A percentile compares a stretch with the other conserved stretches of the same genome.
Conservation (phyloP, 2,329 filamentous ascomycete genomes). For the Sporothrix phasma region DNA sequence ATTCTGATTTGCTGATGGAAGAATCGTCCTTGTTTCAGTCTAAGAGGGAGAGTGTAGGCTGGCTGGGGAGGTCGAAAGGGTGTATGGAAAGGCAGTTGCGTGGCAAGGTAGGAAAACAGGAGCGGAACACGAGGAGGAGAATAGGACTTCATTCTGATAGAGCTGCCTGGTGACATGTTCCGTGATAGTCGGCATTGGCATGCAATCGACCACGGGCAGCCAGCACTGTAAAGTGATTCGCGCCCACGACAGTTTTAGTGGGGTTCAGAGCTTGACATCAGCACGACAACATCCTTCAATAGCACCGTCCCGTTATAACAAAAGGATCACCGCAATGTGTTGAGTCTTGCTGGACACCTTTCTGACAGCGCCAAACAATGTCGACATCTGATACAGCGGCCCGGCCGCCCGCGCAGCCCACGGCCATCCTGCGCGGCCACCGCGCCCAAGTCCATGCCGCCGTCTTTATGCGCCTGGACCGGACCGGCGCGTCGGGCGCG, state of each 20-base stretch:
- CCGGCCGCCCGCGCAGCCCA: conserved; percentile 34
- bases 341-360: background rate
- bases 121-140: no score
- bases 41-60: background rate
- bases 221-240: background rate
- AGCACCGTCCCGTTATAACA: background rate
- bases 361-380: no score
- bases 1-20: background rate
- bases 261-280: background rate
- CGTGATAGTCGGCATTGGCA: background rate
- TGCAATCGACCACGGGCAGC: background rate
- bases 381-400: conserved; percentile 9
- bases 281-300: background rate
- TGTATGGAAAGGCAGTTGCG: no score
- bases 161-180: no score
- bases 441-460: conserved; percentile 50
- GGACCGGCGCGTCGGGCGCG: background rate
- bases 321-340: background rate
- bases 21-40: background rate
- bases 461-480: conserved; percentile 14
- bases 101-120: no score
- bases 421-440: conserved; percentile 73
- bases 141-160: no score
- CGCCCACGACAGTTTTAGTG: background rate
- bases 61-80: no score